Base-by-base conservation (phyloP, 208 protist species). In the Crithidia expoeki region DNA sequence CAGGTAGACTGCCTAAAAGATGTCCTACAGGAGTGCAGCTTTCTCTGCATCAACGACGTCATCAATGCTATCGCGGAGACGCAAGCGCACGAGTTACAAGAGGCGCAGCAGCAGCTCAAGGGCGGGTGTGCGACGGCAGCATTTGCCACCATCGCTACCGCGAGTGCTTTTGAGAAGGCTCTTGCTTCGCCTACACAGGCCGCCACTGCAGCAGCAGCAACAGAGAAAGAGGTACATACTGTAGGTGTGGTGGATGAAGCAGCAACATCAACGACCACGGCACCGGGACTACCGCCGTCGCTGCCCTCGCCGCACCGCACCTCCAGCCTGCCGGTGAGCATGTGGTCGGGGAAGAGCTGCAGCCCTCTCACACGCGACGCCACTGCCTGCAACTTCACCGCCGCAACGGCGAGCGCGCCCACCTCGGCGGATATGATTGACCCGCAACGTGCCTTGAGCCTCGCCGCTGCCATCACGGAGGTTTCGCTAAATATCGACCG, bases 401-500 rank as follows among this genome's bases (percentile, higher is more conserved):
- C 57, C 0, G 46, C 49, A 12, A n/a, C 34, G 4, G 46, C 30
- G 17, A 49, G 33, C 7, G 40, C 61, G 46, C 64, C 53, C 44
- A 10, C 50, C 28, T 58, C 55, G 2, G 25, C 63, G 1, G 34
- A 58, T 38, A 49, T 47, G n/a, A 25, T 81, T 4, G 69, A 73
- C 36, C 21, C 65, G n/a, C 59, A 69, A 36, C 65, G 68, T 27
- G 80, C 76, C 17, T 33, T 85, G 11, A 58, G 38, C 19, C 63
- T 85, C 19, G 80, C 80, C 2, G 80, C 80, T 4, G 80, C 80
- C 61, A 85, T 85, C 55, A 85, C 80, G 16, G 80, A 85, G 27
- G 66, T 71, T 11, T 67, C 61, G 23, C 34, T 67, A 23, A 67
- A 67, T 23, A 32, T 67, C 9, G 61, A 67, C 42, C 61, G 61